Base-by-base conservation (phyloP, 23 red algal genomes). In the Pyropia yezoensis region DNA sequence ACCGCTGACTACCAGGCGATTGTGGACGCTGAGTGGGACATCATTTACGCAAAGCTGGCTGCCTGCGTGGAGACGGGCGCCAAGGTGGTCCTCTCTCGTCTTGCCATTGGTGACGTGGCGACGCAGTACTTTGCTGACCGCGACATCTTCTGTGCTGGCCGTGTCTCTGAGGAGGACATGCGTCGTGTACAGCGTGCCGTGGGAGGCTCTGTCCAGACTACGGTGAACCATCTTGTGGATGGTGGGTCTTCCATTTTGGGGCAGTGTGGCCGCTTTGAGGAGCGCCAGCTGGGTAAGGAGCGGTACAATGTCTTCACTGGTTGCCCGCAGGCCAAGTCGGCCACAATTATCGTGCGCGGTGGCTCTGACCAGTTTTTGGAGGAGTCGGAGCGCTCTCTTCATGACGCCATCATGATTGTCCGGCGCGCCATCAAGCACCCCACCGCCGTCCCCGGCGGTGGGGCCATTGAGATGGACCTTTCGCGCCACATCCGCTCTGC, bases 51-150 rank as follows among this genome's bases (percentile, higher is more conserved):
- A 18, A 97, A 97, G 54, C 65, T 97, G 25, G 85, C 86, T 51
- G 77, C 82, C 54, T 91, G 90, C 18, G 80, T 81, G 2, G 73
- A 70, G 28, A 97, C 84, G 3, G 93, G 93, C 2, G 93, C 93
- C 4, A 89, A 89, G 30, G 85, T 97, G 27, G 93, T 97, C 1
- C 75, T 97, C 24, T 88, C 82, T 15, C 73, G 80, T 17, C 82
- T 97, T 9, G 93, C 93, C 47, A 97, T 97, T 39, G 93, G 93
- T 50, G 93, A 97, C 52, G 82, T 97, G 70, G 93, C 93, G 21
- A 97, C 93, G 20, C 93, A 97, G 66, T 97, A 90, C 71, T 97
- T 97, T 82, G 93, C 93, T 11, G 93, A 97, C 50, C 85, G 93
- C 33, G 84, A 90, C 18, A 88, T 97, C 45, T 97, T 97, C 64